A percentile compares a stretch with the other conserved stretches of the same genome.
Conservation (phyloP, 2,329 filamentous ascomycete genomes). For the Teratosphaeria epicoccoides region DNA sequence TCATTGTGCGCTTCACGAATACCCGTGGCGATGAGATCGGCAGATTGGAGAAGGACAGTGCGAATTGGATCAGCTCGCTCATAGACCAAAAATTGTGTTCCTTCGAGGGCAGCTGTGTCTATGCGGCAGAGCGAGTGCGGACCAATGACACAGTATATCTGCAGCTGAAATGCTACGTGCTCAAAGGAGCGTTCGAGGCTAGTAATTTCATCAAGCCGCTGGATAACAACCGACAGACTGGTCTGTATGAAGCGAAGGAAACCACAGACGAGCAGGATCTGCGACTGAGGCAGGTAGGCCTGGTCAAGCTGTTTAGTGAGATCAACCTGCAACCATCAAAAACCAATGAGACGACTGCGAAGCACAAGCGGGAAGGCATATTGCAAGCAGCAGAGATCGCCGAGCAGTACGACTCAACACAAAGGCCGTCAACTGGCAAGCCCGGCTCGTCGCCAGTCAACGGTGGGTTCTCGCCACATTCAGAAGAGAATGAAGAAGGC, state of each 20-base stretch:
- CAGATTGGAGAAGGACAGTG: conserved; percentile 72
- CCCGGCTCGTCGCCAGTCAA: conserved; percentile 26
- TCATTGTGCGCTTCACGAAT: conserved; percentile 87
- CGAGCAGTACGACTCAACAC: conserved; percentile 56
- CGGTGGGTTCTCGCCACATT: conserved; percentile 44
- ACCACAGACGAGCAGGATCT: conserved; percentile 74
- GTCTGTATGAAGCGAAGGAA: conserved; percentile 75
- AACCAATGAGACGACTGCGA: conserved; percentile 62
- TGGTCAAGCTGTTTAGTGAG: conserved; percentile 83
- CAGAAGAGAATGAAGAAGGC: conserved; percentile 57
- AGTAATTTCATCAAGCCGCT: conserved; percentile 51
- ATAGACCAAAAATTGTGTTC: conserved; percentile 81
- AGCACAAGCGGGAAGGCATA: conserved; percentile 71
- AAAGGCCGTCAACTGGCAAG: conserved; percentile 36
- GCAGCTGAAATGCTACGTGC: conserved; percentile 68
- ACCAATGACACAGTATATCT: conserved; percentile 94
- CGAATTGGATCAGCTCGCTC: conserved; percentile 83
- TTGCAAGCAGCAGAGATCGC: conserved; percentile 80
- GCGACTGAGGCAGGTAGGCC: conserved; percentile 70
- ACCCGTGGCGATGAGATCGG: conserved; percentile 70
- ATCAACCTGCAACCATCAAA: conserved; percentile 70
- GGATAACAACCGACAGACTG: conserved; percentile 59
- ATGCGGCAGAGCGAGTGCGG: conserved; percentile 69
- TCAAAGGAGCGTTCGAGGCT: conserved; percentile 62
- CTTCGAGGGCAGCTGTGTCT: conserved; percentile 83